Percentiles rank a stretch among this genome's conserved stretches.
Conservation (phyloP, 169 alveolate species). For the Toxoplasma gondii region DNA sequence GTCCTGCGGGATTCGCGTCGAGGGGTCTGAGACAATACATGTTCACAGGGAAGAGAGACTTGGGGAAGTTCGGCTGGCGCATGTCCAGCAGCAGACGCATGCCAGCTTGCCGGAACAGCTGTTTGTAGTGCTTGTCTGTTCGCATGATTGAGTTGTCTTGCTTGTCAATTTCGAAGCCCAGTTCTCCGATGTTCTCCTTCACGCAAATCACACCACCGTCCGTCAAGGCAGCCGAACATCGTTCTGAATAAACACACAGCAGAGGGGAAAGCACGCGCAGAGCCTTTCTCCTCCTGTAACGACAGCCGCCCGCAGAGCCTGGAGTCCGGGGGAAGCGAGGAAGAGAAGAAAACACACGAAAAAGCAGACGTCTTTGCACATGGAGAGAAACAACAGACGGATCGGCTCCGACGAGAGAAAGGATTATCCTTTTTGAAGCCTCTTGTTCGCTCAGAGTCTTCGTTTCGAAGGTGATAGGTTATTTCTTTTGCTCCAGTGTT, state of each 20-base stretch:
- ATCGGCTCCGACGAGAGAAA: no score
- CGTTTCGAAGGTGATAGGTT: no score
- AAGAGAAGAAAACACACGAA: no score
- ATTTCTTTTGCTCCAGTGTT: no score
- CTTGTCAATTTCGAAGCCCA: conserved; percentile 30
- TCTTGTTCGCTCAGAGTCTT: no score
- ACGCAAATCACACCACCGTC: conserved; percentile 75
- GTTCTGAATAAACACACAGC: conserved; percentile 56
- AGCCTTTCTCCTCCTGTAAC: not conserved
- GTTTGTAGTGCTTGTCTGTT: conserved; percentile 21
- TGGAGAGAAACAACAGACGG: no score
- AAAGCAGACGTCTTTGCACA: no score
- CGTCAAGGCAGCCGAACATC: conserved; percentile 70
- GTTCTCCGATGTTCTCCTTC: conserved; percentile 76
- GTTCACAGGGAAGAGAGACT: conserved; percentile 17
- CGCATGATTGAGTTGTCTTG: conserved; percentile 45
- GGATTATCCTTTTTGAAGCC: no score
- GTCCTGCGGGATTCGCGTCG: not conserved
- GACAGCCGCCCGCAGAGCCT: not conserved
- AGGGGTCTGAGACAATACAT: conserved; percentile 33
- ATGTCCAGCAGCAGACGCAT: conserved; percentile 17
- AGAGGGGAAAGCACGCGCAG: not conserved
- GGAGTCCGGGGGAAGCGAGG: not conserved
- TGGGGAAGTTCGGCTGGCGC: conserved; percentile 39
- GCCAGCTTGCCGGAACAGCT: conserved; percentile 27